Evolutionary conservation across 495 filamentous ascomycete species (phyloP), one percentile per base, ranked within the genome.

Genomic region (Glonium stellatum): DNA sequence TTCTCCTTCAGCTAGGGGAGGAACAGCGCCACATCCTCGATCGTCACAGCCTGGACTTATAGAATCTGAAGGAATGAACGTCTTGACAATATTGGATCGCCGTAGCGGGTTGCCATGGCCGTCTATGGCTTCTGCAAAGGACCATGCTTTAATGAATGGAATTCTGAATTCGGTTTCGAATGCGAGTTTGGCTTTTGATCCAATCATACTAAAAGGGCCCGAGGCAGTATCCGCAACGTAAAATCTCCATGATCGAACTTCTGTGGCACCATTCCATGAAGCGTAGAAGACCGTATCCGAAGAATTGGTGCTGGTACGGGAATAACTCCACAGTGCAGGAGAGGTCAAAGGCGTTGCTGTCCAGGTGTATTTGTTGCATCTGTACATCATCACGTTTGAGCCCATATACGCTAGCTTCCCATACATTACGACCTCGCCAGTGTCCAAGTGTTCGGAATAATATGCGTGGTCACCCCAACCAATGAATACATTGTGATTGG

Each of bases 361-460:
- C 67, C 67, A 69, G 39, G 67, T 67, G 61, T 54, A 67, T 51
- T 69, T 69, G 59, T 65, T 60, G 22, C 64, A 67, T 2, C 67
- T 57, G 42, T 69, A 69, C 11, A 64, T 65, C 58, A 62, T 64
- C 18, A 69, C 67, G 15, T 54, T 51, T 23, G 64, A 64, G 25
- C 48, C 51, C 12, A 36, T 41, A 0, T 48, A 22, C 12, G 63
- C 68, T 19, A 68, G 31, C 54, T 70, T 63, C 13, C 58, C 64
- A 31, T 64, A 66, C 62, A 69, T 62, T 37, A 66, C 66, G 13
- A 61, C 65, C 23, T 78, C 78, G 4, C 84, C 84, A n/a, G 79
- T 70, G 22, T 47, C 57, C 18, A 31, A 23, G 21, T 34, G 42
- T 19, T 52, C 57, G 11, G 57, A 51, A 23, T 23, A 25, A 41